Evolutionary conservation across 1,284 basidiomycete genomes (phyloP), one percentile per base, ranked within the genome.

Genomic region (Cryptococcus hybrid): DNA sequence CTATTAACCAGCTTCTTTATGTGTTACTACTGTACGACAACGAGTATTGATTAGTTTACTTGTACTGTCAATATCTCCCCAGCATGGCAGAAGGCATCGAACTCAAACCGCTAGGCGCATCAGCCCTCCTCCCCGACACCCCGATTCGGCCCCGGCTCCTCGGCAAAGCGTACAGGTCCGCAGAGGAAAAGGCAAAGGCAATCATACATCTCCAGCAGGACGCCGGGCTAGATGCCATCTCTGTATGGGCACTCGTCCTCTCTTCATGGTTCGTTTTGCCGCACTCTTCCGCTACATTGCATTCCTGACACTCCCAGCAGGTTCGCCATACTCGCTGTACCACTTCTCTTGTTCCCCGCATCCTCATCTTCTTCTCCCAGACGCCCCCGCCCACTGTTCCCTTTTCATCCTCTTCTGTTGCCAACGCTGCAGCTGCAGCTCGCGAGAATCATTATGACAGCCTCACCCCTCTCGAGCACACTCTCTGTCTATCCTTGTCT

Each of bases 331-430:
- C 63, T 75, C 24, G 68, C 70, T 12, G 51, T 74, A n/a, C 76
- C 74, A 0, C 61, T 75, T 2, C 60, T 78, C 13, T 63, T 78
- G 45, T 71, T 78, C 63, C 76, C 77, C 70, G 76, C 11, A 65
- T 78, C 48, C 60, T 78, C 11, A 60, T 77, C 52, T 78, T 78
- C 67, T 70, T 78, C 59, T 64, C 74, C 3, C 74, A 77, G 54
- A 61, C 58, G 4, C 56, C 68, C 8, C 64, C 68, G 0, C 45
- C 65, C 30, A 38, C 45, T 8, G n/a, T 43, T 36, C 46, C 51
- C 2, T 36, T 49, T 36, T 35, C 47, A 9, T 44, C 51, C 34
- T 47, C 54, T 9, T 47, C 62, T 5, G 50, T 62, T 12, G 45
- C 64, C n/a, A 40, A 56, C 47, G 30, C 52, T 5, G 9, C 62